These are phyloP conservation scores for Lojkania enalia DNA, from an alignment of 2,329 filamentous ascomycete species.

Conservation along the genomic window DNA sequence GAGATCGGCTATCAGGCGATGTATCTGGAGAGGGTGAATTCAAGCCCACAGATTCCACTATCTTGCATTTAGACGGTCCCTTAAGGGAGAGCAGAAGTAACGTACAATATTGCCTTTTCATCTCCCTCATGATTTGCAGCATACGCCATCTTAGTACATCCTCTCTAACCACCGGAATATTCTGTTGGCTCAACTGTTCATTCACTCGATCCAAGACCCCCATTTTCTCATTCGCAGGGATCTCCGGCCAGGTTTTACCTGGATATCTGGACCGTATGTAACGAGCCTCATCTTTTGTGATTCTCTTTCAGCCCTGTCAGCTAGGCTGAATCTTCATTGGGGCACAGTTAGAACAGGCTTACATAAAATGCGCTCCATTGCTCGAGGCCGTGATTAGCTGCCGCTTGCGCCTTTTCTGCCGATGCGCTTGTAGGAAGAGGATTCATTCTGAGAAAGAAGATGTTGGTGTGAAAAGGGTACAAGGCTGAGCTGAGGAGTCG, in stretches of 20 bases:
- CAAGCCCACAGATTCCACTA: neutral
- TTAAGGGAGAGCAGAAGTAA: no score
- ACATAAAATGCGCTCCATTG: constrained; percentile 2
- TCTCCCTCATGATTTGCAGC: neutral
- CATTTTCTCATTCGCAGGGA: constrained; percentile 1
- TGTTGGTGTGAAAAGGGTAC: neutral
- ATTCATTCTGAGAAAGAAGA: neutral
- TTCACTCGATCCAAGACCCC: neutral
- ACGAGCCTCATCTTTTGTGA: neutral
- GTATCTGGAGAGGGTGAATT: neutral
- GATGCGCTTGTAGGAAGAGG: neutral
- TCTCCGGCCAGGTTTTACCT: constrained; percentile 1
- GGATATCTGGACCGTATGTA: neutral
- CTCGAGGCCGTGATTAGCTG: neutral
- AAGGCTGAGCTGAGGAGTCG: neutral
- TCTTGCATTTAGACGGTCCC: neutral
- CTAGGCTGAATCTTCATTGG: neutral
- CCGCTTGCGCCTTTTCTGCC: constrained; percentile 1
- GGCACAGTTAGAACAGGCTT: neutral
- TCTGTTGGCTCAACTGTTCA: neutral
- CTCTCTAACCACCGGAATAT: neutral
- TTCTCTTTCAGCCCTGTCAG: neutral
- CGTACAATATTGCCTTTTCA: neutral
- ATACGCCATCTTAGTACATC: neutral
- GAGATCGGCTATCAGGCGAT: neutral